Conservation (phyloP, 371 early-diverging fungal species). For the Mortierella sp. region DNA sequence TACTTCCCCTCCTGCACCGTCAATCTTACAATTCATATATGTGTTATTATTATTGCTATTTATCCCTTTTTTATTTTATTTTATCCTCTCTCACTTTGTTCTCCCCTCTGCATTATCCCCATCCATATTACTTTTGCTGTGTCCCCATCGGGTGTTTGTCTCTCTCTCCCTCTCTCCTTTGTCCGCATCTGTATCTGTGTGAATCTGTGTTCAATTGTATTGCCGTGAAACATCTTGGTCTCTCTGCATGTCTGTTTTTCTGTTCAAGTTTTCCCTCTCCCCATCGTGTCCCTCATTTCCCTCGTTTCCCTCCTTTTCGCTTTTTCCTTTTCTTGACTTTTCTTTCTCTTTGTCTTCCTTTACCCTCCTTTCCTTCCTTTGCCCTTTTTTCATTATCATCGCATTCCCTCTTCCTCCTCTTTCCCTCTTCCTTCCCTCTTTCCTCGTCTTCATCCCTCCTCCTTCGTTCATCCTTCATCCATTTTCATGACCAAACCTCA, state of each 20-base stretch:
- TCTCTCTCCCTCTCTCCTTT: not conserved
- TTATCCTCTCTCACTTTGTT: too few species aligned
- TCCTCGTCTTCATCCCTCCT: not conserved
- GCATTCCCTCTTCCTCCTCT: not conserved
- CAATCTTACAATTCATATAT: not conserved
- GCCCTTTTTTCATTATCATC: not conserved
- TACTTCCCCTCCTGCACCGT: not conserved
- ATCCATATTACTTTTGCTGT: not conserved
- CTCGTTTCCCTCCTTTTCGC: not conserved
- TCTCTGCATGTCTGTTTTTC: not conserved
- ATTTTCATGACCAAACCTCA: slow-evolving; percentile 1
- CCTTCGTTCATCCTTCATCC: not conserved
- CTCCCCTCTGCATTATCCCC: not conserved
- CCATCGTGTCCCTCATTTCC: not conserved
- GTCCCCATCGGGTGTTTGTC: not conserved
- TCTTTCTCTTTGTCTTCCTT: not conserved
- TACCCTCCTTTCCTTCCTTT: not conserved
- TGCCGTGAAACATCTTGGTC: not conserved
- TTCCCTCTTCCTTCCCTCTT: not conserved
- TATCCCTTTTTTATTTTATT: not conserved
- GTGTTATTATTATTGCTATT: not conserved
- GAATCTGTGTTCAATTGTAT: not conserved
- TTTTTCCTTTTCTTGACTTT: not conserved
- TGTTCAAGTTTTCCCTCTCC: not conserved
- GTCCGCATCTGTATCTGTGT: not conserved